These are phyloP conservation scores for Limtongia smithiae DNA, from an alignment of 805 yeast genomes.

Conservation along the genomic window DNA sequence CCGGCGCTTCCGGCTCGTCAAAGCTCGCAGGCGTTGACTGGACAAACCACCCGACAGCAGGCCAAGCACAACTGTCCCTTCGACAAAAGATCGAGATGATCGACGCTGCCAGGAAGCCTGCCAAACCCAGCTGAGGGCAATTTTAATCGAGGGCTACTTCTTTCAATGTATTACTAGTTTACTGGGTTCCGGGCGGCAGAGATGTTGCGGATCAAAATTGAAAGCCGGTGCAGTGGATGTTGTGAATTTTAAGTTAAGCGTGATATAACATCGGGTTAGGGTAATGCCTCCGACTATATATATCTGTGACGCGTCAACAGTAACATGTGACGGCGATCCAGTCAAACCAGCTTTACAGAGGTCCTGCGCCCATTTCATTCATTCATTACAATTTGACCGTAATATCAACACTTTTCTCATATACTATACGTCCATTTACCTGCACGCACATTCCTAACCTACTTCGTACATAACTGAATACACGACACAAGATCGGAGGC, in stretches of 20 bases:
- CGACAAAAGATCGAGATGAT: slow-evolving; percentile 14
- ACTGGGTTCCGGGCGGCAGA: too few relatives aligned
- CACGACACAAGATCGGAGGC: slow-evolving; percentile 24
- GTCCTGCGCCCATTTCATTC: too few relatives aligned
- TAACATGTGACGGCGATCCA: too few relatives aligned
- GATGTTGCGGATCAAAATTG: too few relatives aligned
- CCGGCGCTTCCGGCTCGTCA: not conserved
- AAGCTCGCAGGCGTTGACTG: slow-evolving; percentile 16
- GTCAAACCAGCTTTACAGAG: too few relatives aligned
- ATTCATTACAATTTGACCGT: not conserved
- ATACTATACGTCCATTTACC: not conserved
- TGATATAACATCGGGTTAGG: not conserved
- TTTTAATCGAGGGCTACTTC: too few relatives aligned
- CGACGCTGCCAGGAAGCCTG: too few relatives aligned
- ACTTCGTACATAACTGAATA: slow-evolving; percentile 14
- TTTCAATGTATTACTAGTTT: too few relatives aligned
- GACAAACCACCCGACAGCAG: slow-evolving; percentile 7
- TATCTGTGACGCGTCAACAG: too few relatives aligned
- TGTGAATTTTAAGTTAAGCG: not conserved
- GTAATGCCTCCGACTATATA: not conserved
- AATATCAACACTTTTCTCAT: not conserved
- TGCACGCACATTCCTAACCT: not conserved
- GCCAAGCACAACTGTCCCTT: slow-evolving; percentile 8
- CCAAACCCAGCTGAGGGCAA: too few relatives aligned
- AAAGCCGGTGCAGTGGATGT: too few relatives aligned